phyloP scores from a whole-genome alignment of 2,329 filamentous ascomycete species.

The Ophiostoma perfectum region DNA sequence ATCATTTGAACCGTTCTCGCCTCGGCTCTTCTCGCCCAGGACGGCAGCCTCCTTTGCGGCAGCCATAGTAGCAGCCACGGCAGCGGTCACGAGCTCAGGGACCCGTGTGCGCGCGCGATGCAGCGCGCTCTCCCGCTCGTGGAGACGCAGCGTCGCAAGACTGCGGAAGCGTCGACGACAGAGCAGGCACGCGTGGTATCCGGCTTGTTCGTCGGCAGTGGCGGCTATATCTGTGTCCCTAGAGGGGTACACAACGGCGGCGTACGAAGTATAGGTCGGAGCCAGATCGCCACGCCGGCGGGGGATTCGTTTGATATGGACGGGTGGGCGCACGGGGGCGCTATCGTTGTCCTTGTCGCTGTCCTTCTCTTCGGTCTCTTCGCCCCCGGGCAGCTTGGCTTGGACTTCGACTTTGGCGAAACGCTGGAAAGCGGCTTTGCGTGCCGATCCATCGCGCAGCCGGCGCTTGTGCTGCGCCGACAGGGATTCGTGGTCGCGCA shows the following conservation, averaged over 20 bases:
- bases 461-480: conserved; percentile 27
- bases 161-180: conserved; percentile 41
- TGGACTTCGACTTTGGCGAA: conserved; percentile 17
- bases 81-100: conserved; percentile 30
- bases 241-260: conserved; percentile 26
- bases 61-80: conserved; percentile 33
- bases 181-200: conserved; percentile 35
- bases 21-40: neutral
- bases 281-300: conserved; percentile 32
- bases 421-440: conserved; percentile 22
- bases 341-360: conserved; percentile 28
- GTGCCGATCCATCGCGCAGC: conserved; percentile 23
- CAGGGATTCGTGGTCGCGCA: conserved; percentile 30
- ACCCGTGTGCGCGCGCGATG: conserved; percentile 34
- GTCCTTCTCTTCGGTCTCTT: neutral
- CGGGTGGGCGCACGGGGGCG: conserved; percentile 13
- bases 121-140: conserved; percentile 43
- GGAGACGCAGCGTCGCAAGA: conserved; percentile 38
- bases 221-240: neutral
- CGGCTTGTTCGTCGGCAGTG: conserved; percentile 21
- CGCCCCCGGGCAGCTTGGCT: neutral
- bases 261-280: conserved; percentile 50
- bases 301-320: conserved; percentile 28
- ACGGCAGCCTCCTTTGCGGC: neutral
- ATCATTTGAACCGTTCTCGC: too few relatives aligned